phyloP scores from a whole-genome alignment of 805 yeast genomes.

The Pichia deserticola region DNA sequence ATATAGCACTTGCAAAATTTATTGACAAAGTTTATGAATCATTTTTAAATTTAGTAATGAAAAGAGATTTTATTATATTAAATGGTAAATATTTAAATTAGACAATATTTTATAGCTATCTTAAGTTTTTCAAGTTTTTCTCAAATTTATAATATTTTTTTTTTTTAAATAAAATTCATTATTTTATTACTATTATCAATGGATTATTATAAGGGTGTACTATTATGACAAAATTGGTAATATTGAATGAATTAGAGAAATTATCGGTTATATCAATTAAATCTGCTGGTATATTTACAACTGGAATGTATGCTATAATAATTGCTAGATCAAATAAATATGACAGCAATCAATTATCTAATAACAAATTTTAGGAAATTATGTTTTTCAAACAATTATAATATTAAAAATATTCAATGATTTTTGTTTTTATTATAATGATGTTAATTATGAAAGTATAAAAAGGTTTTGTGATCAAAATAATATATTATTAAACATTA shows the following conservation, averaged over 20 bases:
- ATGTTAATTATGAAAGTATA: no score
- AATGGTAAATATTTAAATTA: not conserved
- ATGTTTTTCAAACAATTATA: not conserved
- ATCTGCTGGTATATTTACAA: conserved; percentile 9
- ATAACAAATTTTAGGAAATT: conserved; percentile 2
- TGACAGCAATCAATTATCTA: conserved; percentile 1
- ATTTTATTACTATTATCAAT: conserved; percentile 5
- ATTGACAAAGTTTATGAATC: not conserved
- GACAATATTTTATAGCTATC: not conserved
- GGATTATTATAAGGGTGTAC: conserved; percentile 6
- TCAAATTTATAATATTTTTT: not conserved
- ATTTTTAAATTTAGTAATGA: not conserved
- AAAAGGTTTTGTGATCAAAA: no score
- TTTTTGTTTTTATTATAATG: no score
- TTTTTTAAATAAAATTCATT: no score
- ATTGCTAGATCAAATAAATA: conserved; percentile 1
- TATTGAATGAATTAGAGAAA: conserved; percentile 6
- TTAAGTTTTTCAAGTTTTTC: not conserved
- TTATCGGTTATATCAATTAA: conserved; percentile 5
- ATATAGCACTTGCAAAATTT: not conserved
- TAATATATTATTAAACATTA: no score
- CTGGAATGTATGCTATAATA: conserved; percentile 8
- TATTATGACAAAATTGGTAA: conserved; percentile 4
- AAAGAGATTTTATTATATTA: conserved; percentile 1
- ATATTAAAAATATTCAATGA: no score